Evolutionary conservation across 2,329 filamentous ascomycete species (phyloP), one percentile per base, ranked within the genome.

Genomic region (Aspergillus sp.): DNA sequence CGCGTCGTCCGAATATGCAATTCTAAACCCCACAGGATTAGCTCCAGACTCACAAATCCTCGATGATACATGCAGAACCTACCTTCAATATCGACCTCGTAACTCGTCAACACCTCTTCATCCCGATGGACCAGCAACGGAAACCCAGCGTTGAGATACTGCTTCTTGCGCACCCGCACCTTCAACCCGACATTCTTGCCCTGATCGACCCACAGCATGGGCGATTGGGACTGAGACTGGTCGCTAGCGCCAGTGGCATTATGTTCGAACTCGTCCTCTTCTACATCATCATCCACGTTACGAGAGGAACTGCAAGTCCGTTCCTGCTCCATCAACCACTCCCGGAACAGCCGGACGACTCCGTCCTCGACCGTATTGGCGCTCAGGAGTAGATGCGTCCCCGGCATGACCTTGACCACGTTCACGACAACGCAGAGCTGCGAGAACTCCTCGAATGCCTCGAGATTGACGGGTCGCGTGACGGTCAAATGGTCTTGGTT

Each of bases 41-140:
- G 31, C 42, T 54, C 56, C 46, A 51, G 14, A 20, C 10, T 20
- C 12, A 5, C 12, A 12, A 4, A 16, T n/a, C 3, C 6, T 26
- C 14, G 11, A 12, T 22, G 47, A 20, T 10, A n/a, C 29, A 29
- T 16, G 51, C 26, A 46, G 6, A 26, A 70, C 81, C 59, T 78
- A 91, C 90, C 87, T 83, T 90, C 81, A 68, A 91, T 90, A 57
- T 90, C 84, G 29, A 95, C 78, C 49, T 83, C 83, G 70, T 92
- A 95, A 56, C 82, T 86, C 10, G 90, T 85, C 3, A 87, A 81
- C n/a, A 84, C 75, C 50, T 91, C 87, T 56, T 91, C 86, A 54
- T 87, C 84, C 10, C 76, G 77, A 2, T 80, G 77, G 16, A 86
- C 74, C 12, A 90, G 76, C 14, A 90, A 72, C 1, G 87, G 84